A percentile compares a stretch with the other conserved stretches of the same genome.
These are phyloP conservation scores for Colletotrichum spinosum DNA, from an alignment of 2,329 filamentous ascomycete species.

Conservation along the genomic window DNA sequence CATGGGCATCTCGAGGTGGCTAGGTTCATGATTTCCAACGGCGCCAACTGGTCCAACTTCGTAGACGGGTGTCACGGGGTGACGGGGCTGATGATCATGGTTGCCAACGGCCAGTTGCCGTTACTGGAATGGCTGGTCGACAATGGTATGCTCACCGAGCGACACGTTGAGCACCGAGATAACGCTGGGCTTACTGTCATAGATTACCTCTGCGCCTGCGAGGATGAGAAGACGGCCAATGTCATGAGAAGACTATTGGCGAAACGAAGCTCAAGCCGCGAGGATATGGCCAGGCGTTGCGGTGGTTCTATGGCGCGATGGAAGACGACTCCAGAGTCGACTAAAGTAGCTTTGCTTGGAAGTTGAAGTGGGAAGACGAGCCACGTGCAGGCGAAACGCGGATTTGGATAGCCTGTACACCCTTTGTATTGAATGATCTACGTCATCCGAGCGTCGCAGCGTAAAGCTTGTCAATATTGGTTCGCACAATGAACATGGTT, in stretches of 20 bases:
- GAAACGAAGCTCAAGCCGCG: not conserved
- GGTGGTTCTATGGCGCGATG: too few relatives aligned
- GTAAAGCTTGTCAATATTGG: too few relatives aligned
- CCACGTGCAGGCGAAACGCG: too few relatives aligned
- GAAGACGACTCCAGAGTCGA: too few relatives aligned
- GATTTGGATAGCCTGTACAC: too few relatives aligned
- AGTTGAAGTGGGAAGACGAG: too few relatives aligned
- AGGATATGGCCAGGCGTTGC: too few relatives aligned
- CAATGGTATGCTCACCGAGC: not conserved
- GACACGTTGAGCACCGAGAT: not conserved
- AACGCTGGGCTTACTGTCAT: not conserved
- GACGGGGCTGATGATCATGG: conserved; percentile 15
- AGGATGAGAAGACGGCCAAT: not conserved
- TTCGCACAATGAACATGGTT: too few relatives aligned
- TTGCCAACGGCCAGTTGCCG: not conserved
- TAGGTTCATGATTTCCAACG: conserved; percentile 5
- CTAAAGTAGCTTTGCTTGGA: too few relatives aligned
- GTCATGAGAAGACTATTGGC: not conserved
- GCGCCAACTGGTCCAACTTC: conserved; percentile 14
- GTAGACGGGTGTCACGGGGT: conserved; percentile 16
- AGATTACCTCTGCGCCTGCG: conserved; percentile 5
- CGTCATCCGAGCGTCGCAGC: too few relatives aligned
- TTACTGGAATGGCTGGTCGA: conserved; percentile 1
- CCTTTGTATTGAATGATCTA: too few relatives aligned
- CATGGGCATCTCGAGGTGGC: conserved; percentile 8